Conservation (phyloP, 306 rosid genomes). For the Gastrolobium bilobum region DNA sequence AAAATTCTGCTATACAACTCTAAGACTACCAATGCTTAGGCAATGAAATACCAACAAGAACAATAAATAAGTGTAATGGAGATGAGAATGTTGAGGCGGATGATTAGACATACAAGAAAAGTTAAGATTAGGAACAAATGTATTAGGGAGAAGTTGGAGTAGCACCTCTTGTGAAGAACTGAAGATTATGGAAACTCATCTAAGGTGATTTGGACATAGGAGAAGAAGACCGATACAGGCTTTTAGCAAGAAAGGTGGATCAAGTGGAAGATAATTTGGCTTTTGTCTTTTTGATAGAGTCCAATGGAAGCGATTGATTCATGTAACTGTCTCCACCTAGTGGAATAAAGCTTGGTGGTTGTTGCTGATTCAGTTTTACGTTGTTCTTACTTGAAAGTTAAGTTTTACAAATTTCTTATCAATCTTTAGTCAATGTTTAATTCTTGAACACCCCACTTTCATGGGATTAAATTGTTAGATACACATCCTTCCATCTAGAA, state of each 20-base stretch:
- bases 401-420: background rate
- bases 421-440: background rate
- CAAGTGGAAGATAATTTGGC: slow-evolving; percentile 28
- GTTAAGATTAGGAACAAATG: slow-evolving; percentile 1
- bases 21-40: background rate
- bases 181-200: slow-evolving; percentile 29
- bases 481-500: background rate
- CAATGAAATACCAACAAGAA: background rate
- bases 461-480: slow-evolving; percentile 17
- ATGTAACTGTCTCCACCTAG: background rate
- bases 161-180: background rate
- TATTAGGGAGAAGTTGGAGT: background rate
- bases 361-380: slow-evolving; percentile 12
- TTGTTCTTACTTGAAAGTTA: background rate
- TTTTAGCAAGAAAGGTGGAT: slow-evolving; percentile 4
- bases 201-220: slow-evolving; percentile 27
- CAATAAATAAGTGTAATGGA: background rate
- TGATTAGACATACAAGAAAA: slow-evolving; percentile 14
- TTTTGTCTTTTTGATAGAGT: background rate
- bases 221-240: background rate
- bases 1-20: background rate
- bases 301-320: background rate
- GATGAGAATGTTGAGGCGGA: background rate
- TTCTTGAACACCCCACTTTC: background rate
- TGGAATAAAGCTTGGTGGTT: background rate